Base-by-base conservation (phyloP, 371 early-diverging fungal species). In the Coemansia sp. region DNA sequence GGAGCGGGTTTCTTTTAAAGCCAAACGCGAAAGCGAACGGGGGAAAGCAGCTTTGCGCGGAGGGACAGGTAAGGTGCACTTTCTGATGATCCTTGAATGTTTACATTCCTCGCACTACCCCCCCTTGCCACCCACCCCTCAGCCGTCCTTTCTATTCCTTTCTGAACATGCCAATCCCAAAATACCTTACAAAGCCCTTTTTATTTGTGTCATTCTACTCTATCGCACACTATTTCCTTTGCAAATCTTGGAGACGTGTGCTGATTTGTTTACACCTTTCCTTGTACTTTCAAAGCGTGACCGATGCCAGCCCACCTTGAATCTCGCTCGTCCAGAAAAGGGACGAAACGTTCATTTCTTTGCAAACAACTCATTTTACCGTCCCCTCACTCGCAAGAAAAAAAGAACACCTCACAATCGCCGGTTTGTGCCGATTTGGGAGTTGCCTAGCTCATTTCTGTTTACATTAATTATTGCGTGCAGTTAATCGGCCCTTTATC, bases 41-140 rank as follows among this genome's bases (percentile, higher is more conserved):
- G 20, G 52, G 52, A 14, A 20, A 18, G 16, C 21, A 53, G 23
- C 21, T 53, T 51, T 51, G 9, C 18, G 53, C 21, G 14, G 25
- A 53, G 53, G 53, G 53, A 14, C 53, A 53, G 26, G 53, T 9
- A 53, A 53, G 53, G 53, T 53, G 53, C 53, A 53, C 53, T 26
- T 53, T 53, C 53, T 53, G 53, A 26, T 53, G 53, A 53, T 53
- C 53, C 53, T 53, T 53, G 53, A 53, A 53, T 53, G 53, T 53
- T 53, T 53, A 53, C 53, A 23, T 53, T 25, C 26, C 26, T 23
- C 23, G 12, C 8, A 53, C n/a, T 5, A 53, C 53, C 52, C 52
- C 16, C 52, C 52, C n/a, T 50, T 9, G 16, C n/a, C 21, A 50
- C n/a, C 52, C n/a, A n/a, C 52, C 52, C 53, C 53, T 16, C 26